These are phyloP conservation scores for Metschnikowia bowlesiae DNA, from an alignment of 805 yeast genomes.

Conservation along the genomic window DNA sequence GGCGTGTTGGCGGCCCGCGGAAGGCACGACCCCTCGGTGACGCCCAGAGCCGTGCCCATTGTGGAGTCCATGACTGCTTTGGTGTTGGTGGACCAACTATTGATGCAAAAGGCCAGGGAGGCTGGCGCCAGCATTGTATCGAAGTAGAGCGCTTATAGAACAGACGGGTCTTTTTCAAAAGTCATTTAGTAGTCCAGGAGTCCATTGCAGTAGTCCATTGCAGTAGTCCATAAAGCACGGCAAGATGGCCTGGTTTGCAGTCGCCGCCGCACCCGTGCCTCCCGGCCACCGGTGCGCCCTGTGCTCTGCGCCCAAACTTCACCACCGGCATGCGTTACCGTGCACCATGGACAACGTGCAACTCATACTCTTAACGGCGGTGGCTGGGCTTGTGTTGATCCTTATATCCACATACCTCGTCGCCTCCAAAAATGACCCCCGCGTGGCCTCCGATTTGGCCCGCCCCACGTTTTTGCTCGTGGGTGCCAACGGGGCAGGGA, in stretches of 20 bases:
- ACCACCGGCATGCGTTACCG: not conserved
- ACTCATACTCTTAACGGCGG: slow-evolving; percentile 11
- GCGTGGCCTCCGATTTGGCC: slow-evolving; percentile 14
- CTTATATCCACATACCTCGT: slow-evolving; percentile 9
- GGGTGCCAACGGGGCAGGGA: slow-evolving; percentile 65
- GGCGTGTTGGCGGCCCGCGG: slow-evolving; percentile 95
- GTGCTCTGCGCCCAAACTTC: not conserved
- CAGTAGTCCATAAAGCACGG: too few species aligned
- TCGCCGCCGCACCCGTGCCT: not conserved
- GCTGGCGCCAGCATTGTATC: slow-evolving; percentile 10
- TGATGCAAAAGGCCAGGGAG: slow-evolving; percentile 85
- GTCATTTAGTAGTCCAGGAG: too few species aligned
- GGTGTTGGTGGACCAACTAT: slow-evolving; percentile 78
- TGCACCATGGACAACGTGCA: slow-evolving; percentile 15
- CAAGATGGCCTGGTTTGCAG: not conserved
- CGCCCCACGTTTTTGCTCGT: slow-evolving; percentile 58
- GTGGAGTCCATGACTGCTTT: slow-evolving; percentile 98
- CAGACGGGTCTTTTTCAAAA: too few species aligned
- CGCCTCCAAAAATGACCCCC: not conserved
- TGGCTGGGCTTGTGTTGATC: slow-evolving; percentile 13
- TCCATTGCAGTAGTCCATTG: too few species aligned
- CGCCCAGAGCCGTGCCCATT: slow-evolving; percentile 97
- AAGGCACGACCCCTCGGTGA: slow-evolving; percentile 97
- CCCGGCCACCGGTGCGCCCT: not conserved
- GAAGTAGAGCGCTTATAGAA: not conserved